Percentiles rank a stretch among this genome's conserved stretches.
These are phyloP conservation scores for Calonectria multiphialidica DNA, from an alignment of 2,329 filamentous ascomycete species.

Conservation along the genomic window DNA sequence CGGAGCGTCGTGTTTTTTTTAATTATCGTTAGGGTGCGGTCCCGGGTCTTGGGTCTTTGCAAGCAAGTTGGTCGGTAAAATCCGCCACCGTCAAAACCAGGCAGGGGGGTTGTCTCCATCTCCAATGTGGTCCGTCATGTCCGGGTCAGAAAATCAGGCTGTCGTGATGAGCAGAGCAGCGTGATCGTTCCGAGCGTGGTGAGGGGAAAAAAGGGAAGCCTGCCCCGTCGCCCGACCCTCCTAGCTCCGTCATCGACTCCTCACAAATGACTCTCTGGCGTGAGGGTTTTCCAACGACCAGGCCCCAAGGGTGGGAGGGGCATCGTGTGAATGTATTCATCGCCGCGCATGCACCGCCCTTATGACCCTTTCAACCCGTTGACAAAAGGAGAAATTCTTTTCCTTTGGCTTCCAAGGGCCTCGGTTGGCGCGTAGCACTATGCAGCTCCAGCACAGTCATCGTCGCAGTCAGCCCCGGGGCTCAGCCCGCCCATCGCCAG, in stretches of 20 bases:
- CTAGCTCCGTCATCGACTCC: conserved; percentile 7
- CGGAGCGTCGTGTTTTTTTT: not conserved
- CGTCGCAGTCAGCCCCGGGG: conserved; percentile 10
- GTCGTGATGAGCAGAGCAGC: conserved; percentile 11
- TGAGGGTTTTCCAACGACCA: conserved; percentile 4
- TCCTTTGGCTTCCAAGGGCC: not conserved
- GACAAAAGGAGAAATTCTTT: not conserved
- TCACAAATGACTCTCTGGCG: conserved; percentile 19
- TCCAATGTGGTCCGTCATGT: conserved; percentile 8
- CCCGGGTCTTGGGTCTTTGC: conserved; percentile 1
- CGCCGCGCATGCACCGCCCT: not conserved
- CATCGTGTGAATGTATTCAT: conserved; percentile 10
- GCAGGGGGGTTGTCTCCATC: conserved; percentile 17
- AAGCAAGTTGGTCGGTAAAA: conserved; percentile 17
- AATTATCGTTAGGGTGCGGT: not conserved
- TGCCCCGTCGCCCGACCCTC: conserved; percentile 4
- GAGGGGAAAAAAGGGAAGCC: conserved; percentile 3
- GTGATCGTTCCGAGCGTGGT: not conserved
- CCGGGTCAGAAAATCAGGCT: conserved; percentile 8
- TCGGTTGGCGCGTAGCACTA: not conserved
- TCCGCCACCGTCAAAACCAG: conserved; percentile 14
- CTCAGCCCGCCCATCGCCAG: not conserved
- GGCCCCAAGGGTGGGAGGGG: conserved; percentile 10
- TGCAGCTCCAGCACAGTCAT: conserved; percentile 3
- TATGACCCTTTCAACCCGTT: not conserved